Conservation (phyloP, 306 rosid genomes). For the Spatholobus suberectus region DNA sequence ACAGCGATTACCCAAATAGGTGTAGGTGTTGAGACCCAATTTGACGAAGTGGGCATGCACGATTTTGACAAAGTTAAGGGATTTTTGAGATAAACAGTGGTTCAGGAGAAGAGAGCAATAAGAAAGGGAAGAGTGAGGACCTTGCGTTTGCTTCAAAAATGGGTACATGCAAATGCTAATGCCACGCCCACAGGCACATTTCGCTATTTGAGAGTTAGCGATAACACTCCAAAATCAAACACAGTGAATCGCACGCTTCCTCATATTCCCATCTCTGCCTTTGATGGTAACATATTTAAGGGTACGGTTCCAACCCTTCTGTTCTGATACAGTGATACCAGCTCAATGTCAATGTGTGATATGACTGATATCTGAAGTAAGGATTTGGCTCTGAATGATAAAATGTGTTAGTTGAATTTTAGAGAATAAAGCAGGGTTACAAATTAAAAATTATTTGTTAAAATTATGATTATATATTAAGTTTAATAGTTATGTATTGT, state of each 20-base stretch:
- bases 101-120: slow-evolving; percentile 57
- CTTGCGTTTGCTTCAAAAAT: slow-evolving; percentile 55
- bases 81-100: slow-evolving; percentile 53
- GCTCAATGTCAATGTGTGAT: too few relatives aligned
- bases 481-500: too few relatives aligned
- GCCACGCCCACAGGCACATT: neutral
- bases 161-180: slow-evolving; percentile 64
- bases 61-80: slow-evolving; percentile 45
- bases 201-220: slow-evolving; percentile 8
- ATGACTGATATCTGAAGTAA: too few relatives aligned
- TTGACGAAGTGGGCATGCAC: slow-evolving; percentile 75
- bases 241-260: neutral
- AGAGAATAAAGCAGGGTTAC: too few relatives aligned
- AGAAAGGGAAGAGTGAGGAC: slow-evolving; percentile 50
- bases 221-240: neutral
- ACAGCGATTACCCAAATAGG: slow-evolving; percentile 77
- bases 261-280: neutral
- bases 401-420: too few relatives aligned
- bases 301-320: neutral
- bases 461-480: too few relatives aligned
- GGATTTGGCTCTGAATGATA: too few relatives aligned
- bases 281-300: neutral
- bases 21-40: slow-evolving; percentile 66
- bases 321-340: neutral
- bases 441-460: too few relatives aligned